Evolutionary conservation across 768 basidiomycete genomes (phyloP), one percentile per base, ranked within the genome.

Genomic region (Boletus reticuloceps): DNA sequence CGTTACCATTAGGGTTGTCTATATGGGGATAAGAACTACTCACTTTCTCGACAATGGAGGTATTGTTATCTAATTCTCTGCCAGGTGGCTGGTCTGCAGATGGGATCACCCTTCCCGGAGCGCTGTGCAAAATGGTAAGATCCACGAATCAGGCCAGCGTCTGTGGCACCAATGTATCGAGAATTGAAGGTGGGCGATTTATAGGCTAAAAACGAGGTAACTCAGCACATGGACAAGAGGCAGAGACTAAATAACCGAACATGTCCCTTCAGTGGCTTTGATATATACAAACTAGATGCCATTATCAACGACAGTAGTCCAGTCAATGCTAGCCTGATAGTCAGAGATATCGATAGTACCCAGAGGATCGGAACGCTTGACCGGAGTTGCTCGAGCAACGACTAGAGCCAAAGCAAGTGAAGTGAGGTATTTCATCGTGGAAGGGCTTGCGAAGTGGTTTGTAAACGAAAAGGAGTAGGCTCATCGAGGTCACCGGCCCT

Each of bases 111-210:
- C 36, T 48, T 12, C 47, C 37, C 4, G 37, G 47, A 22, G 37
- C n/a, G 25, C n/a, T 71, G 82, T 1, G 84, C 83, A 58, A 83
- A 84, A 66, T 84, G 82, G 65, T 85, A 85, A 17, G 66, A 69
- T 5, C 85, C 86, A 17, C 83, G 79, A 44, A 84, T 84, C 47
- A 85, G 66, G 16, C 77, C 78, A 6, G 74, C 78, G 32, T 78
- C 74, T 1, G 81, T 83, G 3, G 84, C 82, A 11, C 82, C 82
- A 2, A 53, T 75, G 61, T 83, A 86, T 58, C 86, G 74, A 58
- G 72, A 74, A 5, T 17, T 69, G 61, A 76, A 84, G 4, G 13
- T 14, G 34, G 34, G 34, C 1, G 34, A 14, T 36, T 14, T 14
- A 36, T 36, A 36, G 34, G 34, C 34, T 14, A 6, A 36, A 36